phyloP scores from a whole-genome alignment of 768 basidiomycete species.

The Lentinula detonsa region DNA sequence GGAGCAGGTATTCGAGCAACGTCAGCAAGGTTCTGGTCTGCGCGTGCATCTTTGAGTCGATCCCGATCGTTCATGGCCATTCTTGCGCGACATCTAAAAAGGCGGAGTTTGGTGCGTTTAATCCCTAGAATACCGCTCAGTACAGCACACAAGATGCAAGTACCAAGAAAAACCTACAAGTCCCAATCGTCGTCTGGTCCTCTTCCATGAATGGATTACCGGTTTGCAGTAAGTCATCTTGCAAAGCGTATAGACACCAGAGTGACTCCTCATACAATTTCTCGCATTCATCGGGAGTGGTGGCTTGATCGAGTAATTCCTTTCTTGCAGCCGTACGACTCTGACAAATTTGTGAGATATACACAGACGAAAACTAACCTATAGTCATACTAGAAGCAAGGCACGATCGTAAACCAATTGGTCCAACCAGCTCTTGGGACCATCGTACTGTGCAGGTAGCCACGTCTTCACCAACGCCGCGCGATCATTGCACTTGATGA shows the following conservation, averaged over 20 bases:
- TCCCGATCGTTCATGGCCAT: conserved; percentile 75
- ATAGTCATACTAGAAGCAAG: conserved; percentile 59
- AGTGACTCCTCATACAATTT: conserved; percentile 92
- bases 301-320: conserved; percentile 78
- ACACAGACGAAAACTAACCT: not conserved
- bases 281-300: conserved; percentile 79
- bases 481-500: conserved; percentile 91
- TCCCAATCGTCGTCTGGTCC: conserved; percentile 71
- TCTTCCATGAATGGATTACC: conserved; percentile 85
- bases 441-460: conserved; percentile 77
- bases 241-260: conserved; percentile 89
- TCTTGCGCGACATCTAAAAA: conserved; percentile 69
- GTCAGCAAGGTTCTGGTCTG: conserved; percentile 76
- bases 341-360: conserved; percentile 30
- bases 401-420: conserved; percentile 92
- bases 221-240: conserved; percentile 79
- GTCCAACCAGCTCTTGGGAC: conserved; percentile 80
- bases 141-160: too few relatives aligned
- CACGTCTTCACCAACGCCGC: conserved; percentile 85
- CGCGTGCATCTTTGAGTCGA: conserved; percentile 67
- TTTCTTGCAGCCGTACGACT: conserved; percentile 90
- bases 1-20: conserved; percentile 66
- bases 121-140: conserved; percentile 48
- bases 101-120: conserved; percentile 76
- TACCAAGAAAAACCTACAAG: conserved; percentile 44